Evolutionary conservation across 129 eudicot genomes (phyloP).

Genomic region (Apium graveolens): DNA sequence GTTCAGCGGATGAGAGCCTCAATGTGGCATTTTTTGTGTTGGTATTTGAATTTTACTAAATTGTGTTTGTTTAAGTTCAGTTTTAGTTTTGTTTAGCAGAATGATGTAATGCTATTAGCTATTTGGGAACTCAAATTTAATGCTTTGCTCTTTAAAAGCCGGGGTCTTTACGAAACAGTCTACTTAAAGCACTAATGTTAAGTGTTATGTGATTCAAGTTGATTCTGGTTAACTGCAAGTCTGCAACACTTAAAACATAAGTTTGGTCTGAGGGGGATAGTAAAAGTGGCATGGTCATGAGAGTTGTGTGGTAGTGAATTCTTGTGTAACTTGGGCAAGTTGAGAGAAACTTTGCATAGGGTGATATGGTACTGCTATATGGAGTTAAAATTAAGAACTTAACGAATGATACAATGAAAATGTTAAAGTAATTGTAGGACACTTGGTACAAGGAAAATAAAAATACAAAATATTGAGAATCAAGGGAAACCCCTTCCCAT

Average conservation of each 20-base stretch:
- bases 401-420: no score
- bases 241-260: neutral
- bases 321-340: neutral
- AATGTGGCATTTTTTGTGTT: neutral
- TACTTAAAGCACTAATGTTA: neutral
- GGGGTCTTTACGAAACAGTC: no score
- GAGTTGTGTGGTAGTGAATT: neutral
- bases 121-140: neutral
- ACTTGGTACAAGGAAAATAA: no score
- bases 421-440: no score
- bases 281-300: neutral
- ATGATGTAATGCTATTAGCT: neutral
- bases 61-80: neutral
- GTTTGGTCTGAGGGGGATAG: neutral
- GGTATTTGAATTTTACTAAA: no score
- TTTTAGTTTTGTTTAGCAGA: neutral
- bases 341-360: neutral
- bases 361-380: no score
- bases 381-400: no score
- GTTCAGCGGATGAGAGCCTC: neutral
- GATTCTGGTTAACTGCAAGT: neutral
- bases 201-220: neutral
- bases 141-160: neutral
- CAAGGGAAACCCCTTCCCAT: no score
- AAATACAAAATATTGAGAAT: no score